Evolutionary conservation across 2,329 filamentous ascomycete genomes (phyloP).

Genomic region (Cercospora nicotianae): DNA sequence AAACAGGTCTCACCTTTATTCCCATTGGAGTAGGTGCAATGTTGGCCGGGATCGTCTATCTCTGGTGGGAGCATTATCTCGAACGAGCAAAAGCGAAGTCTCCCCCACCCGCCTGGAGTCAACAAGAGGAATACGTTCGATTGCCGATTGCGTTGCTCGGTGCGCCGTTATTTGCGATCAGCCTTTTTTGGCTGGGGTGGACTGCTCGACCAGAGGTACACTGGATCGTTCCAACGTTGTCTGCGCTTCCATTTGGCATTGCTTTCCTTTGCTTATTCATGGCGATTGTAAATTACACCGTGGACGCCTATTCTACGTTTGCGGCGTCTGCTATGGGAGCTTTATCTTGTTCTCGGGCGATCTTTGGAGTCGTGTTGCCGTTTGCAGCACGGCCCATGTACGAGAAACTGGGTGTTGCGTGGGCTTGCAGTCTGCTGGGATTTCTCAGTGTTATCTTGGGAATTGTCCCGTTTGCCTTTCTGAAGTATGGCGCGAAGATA

Average conservation of each 20-base stretch:
- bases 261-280: conserved; percentile 52
- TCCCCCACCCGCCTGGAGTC: conserved; percentile 55
- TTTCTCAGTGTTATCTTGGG: conserved; percentile 53
- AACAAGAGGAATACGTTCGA: conserved; percentile 65
- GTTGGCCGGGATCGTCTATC: conserved; percentile 61
- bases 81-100: conserved; percentile 49
- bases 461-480: conserved; percentile 60
- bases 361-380: conserved; percentile 66
- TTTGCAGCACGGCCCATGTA: conserved; percentile 61
- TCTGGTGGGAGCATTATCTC: conserved; percentile 64
- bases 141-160: conserved; percentile 67
- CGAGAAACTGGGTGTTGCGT: conserved; percentile 65
- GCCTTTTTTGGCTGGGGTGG: conserved; percentile 60
- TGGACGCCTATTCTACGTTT: conserved; percentile 56
- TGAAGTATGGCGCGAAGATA: conserved; percentile 56
- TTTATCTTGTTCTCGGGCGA: conserved; percentile 75
- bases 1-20: conserved; percentile 67
- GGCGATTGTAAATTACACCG: conserved; percentile 61
- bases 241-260: conserved; percentile 53
- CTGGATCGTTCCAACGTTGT: conserved; percentile 51
- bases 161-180: conserved; percentile 44
- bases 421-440: conserved; percentile 57
- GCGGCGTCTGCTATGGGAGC: conserved; percentile 63
- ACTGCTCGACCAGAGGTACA: conserved; percentile 47
- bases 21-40: conserved; percentile 65